phyloP scores from a whole-genome alignment of 305 asterid species.

The Solanum chacoense region DNA sequence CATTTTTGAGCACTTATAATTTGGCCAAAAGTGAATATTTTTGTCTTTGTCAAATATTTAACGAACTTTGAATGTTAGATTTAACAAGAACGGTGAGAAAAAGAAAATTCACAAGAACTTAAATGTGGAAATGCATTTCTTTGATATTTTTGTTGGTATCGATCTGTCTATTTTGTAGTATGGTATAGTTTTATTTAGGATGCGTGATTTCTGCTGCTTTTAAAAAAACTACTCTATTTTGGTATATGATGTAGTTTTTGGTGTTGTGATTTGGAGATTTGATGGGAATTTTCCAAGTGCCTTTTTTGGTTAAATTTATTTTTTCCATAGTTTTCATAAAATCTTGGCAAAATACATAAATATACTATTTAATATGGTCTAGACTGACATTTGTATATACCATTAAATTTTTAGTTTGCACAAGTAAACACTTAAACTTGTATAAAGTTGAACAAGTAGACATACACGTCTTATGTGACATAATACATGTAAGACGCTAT shows the following conservation, averaged over 20 bases:
- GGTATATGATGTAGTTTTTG: background rate
- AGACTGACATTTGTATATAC: background rate
- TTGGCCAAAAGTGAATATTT: background rate
- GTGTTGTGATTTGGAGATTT: background rate
- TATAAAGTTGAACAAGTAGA: background rate
- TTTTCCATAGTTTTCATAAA: background rate
- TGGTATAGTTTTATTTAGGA: background rate
- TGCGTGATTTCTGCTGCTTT: background rate
- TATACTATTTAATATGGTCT: background rate
- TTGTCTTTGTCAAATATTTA: background rate
- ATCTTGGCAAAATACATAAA: background rate
- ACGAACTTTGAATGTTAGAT: background rate
- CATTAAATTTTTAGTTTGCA: too few relatives aligned
- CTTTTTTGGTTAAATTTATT: background rate
- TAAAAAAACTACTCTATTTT: background rate
- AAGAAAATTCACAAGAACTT: background rate
- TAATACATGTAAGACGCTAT: too few relatives aligned
- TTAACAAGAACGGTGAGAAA: background rate
- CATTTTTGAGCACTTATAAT: background rate
- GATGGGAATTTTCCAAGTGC: background rate
- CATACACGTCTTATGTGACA: too few relatives aligned
- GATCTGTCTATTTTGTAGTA: background rate
- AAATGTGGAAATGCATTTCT: background rate
- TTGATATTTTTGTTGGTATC: background rate
- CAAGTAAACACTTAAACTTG: background rate